phyloP scores from a whole-genome alignment of 2,329 filamentous ascomycete species.

The Arthrinium phaeospermum region DNA sequence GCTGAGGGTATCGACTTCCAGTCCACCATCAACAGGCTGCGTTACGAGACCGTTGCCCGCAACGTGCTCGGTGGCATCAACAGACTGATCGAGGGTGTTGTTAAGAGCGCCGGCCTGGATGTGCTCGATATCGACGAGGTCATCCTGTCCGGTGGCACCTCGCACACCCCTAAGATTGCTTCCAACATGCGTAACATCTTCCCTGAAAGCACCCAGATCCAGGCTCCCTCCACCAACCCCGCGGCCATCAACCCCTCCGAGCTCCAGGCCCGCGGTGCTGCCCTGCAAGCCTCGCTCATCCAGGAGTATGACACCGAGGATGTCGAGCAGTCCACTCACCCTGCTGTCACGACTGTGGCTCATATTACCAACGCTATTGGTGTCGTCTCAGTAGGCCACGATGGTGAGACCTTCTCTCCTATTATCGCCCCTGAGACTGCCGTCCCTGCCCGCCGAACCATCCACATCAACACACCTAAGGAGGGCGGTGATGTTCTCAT shows the following conservation, averaged over 20 bases:
- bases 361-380: conserved; percentile 90
- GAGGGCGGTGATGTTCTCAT: conserved; percentile 87
- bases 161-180: conserved; percentile 93
- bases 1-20: conserved; percentile 90
- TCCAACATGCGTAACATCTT: conserved; percentile 80
- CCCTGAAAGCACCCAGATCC: conserved; percentile 76
- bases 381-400: conserved; percentile 68
- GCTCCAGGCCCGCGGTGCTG: conserved; percentile 85
- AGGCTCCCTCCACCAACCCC: conserved; percentile 80
- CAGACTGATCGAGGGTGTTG: conserved; percentile 79
- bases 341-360: conserved; percentile 90
- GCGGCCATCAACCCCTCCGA: conserved; percentile 92
- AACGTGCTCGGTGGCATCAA: conserved; percentile 91
- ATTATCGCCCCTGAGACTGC: conserved; percentile 87
- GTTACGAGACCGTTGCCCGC: conserved; percentile 87
- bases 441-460: conserved; percentile 83
- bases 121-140: conserved; percentile 94
- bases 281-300: conserved; percentile 92
- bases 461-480: conserved; percentile 77
- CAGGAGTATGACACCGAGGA: conserved; percentile 93
- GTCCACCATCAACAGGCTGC: conserved; percentile 87
- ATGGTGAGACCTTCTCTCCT: conserved; percentile 72
- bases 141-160: conserved; percentile 88
- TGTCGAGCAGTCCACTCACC: conserved; percentile 94
- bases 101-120: conserved; percentile 92